phyloP scores from a whole-genome alignment of 805 yeast species.

The Metschnikowia amazonensis region DNA sequence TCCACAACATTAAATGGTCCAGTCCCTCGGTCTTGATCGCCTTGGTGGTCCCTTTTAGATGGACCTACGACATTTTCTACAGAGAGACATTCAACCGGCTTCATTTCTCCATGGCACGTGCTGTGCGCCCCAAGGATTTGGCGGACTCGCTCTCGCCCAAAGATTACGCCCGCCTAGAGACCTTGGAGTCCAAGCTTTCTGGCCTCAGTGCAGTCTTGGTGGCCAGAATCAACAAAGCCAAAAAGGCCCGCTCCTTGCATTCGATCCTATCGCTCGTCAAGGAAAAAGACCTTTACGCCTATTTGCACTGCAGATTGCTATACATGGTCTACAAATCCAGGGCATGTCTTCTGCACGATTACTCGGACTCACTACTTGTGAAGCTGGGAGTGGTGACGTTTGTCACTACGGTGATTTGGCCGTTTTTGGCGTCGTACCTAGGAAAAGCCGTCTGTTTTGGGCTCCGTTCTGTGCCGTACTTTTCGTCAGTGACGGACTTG shows the following conservation, averaged over 20 bases:
- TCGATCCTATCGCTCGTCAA: conserved; percentile 2
- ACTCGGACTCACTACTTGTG: conserved; percentile 23
- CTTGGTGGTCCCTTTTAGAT: conserved; percentile 32
- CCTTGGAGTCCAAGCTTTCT: conserved; percentile 12
- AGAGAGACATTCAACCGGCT: conserved; percentile 31
- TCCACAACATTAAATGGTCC: conserved; percentile 28
- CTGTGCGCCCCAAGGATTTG: conserved; percentile 30
- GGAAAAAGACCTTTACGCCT: conserved; percentile 6
- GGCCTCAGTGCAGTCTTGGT: conserved; percentile 10
- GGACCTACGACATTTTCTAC: conserved; percentile 34
- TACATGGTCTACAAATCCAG: conserved; percentile 23
- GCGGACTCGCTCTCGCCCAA: conserved; percentile 23
- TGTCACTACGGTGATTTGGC: conserved; percentile 39
- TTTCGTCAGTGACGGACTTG: conserved; percentile 17
- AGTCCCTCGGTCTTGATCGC: conserved; percentile 31
- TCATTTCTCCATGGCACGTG: conserved; percentile 29
- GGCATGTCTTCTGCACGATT: conserved; percentile 36
- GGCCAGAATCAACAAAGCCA: conserved; percentile 1
- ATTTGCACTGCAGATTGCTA: conserved; percentile 10
- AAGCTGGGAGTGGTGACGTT: conserved; percentile 26
- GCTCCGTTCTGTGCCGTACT: conserved; percentile 11
- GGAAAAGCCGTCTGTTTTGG: conserved; percentile 24
- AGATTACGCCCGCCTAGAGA: conserved; percentile 17
- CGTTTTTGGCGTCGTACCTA: conserved; percentile 32
- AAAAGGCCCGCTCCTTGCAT: background rate